Base-by-base conservation (phyloP, 192 early-diverging fungal genomes). In the Linnemannia zychae region DNA sequence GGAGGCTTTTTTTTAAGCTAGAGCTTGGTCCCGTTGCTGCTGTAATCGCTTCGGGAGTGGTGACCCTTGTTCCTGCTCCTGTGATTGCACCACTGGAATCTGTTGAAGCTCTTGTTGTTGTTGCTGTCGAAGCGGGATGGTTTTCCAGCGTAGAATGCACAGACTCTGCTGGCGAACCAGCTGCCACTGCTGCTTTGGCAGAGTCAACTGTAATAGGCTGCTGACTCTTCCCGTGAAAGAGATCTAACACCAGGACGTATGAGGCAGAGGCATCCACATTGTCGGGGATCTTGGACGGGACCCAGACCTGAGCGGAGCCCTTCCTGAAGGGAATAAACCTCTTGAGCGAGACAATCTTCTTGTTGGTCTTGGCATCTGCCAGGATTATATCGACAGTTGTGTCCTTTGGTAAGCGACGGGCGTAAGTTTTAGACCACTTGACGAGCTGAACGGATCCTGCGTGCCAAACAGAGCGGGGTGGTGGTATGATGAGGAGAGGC, bases 341-440 rank as follows among this genome's bases (percentile, higher is more conserved):
- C 38, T 78, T 84, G 11, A 84, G 72, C 7, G 81, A 78, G 40
- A 57, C 38, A 7, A 84, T 49, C 76, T 77, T 77, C 36, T 52
- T 67, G 50, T 77, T 78, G 37, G 81, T 70, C 5, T 57, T 68
- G 1, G 81, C 36, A 52, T 84, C 81, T 3, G 70, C 74, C 12
- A 84, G 75, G 33, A 84, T 67, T 44, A 84, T 84, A 36, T 84
- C 81, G 5, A 84, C 76, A 15, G 81, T 84, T 13, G 81, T 84
- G 33, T 84, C 76, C 28, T 74, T 78, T 47, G 81, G 76, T 9
- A 84, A 50, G 24, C 46, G 33, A 17, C 60, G 57, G 3, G 76
- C 72, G 34, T 84, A 84, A n/a, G 74, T 77, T 49, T 77, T 77
- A 31, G 81, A 84, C 81, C 81, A 84, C 31, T 73, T 57, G 40